Base-by-base conservation (phyloP, 306 rosid genomes). In the Trifolium repens region DNA sequence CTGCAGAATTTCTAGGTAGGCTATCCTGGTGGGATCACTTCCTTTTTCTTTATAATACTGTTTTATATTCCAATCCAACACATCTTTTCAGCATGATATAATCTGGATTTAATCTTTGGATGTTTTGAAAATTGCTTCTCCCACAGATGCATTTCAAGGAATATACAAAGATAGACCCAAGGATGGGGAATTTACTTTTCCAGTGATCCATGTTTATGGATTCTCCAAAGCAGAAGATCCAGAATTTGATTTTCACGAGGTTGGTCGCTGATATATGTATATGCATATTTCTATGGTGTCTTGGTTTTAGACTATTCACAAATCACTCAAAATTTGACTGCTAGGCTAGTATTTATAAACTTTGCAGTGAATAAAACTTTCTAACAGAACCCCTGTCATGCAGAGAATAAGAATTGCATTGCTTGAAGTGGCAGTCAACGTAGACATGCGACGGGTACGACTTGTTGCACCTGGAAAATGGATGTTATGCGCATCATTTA, bases 201-300 rank as follows among this genome's bases (percentile, higher is more conserved):
- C 98, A 6, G 77, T 13, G 82, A 91, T 94, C 79, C 97, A 90
- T 78, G 94, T 91, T 76, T 94, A 91, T 70, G 98, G 97, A 82
- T 94, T 94, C 88, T 91, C 98, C 81, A 94, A 88, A 86, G 96
- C 98, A 8, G 82, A 50, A 67, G 98, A 94, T 87, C 98, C 98
- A 16, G 98, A 94, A 81, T 94, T 94, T 66, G 94, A 94, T 69
- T 94, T 91, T 82, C 97, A 94, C 0, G 91, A 90, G 98, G 97
- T 91, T 81, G 17, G 78, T 74, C 61, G 71, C 70, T 50, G 40
- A 47, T 75, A 37, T 35, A 24, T n/a, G 35, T 63, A 24, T 69
- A 47, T 55, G 39, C 60, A 71, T 77, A 42, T 77, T 71, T 65
- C 24, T 34, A 17, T 6, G 14, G 64, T 19, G n/a, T 66, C 67